Base-by-base conservation (phyloP, 148 eudicot species). In the Rhododendron mucronatum region DNA sequence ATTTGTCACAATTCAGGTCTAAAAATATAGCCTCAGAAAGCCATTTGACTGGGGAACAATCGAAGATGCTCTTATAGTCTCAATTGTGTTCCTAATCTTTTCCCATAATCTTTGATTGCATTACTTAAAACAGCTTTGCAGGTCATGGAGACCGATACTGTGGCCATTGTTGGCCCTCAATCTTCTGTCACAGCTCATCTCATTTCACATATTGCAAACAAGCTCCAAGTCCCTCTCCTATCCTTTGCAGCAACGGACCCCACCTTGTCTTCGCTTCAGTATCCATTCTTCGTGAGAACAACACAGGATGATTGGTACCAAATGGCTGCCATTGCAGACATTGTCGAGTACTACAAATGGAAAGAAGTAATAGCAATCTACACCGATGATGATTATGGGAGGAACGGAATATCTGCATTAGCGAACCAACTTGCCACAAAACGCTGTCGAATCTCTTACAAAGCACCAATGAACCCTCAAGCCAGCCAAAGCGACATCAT, bases 131-230 rank as follows among this genome's bases (percentile, higher is more conserved):
- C 94, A 95, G 98, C 96, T 89, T 83, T 95, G 91, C 89, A 90
- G 85, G 83, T 93, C 84, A 90, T 95, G 93, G 97, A 88, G 89
- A 86, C 78, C 26, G 90, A 93, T 15, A 87, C 89, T 2, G 93
- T 94, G 81, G 97, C 97, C 77, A 90, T 93, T 76, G 89, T 95
- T 47, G 95, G 95, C 48, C 96, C 96, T 28, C 96, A 94, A 77
- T 89, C 93, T 71, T 94, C 96, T n/a, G 94, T 86, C 2, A 84
- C 87, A 48, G 92, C 96, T 78, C 94, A 92, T 88, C 89, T 90
- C 26, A 84, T 94, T 57, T 80, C 91, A 2, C 80, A 91, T 82
- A 67, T 94, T 69, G 91, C 92, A 3, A 89, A 90, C 55, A 94
- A 90, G 85, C 92, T 94, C 28, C 94, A 90, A 84, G 94, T 94